A percentile compares a stretch with the other conserved stretches of the same genome.
phyloP scores from a whole-genome alignment of 495 filamentous ascomycete genomes.

The Pseudotulostoma volvatum region DNA sequence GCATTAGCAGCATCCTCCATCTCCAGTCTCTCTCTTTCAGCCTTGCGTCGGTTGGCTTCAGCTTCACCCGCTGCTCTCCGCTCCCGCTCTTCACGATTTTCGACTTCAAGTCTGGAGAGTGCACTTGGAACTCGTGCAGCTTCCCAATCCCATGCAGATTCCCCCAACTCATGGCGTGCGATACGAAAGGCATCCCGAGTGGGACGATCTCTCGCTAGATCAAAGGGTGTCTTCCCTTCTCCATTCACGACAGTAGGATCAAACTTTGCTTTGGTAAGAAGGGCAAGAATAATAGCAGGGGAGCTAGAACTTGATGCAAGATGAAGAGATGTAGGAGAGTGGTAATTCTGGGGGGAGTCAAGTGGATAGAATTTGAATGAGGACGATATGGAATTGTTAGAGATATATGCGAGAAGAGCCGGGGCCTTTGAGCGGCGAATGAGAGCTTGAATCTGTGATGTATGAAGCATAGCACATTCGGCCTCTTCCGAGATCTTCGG shows the following conservation, averaged over 20 bases:
- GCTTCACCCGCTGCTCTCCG: slow-evolving; percentile 37
- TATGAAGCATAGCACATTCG: slow-evolving; percentile 62
- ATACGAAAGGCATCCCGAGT: slow-evolving; percentile 88
- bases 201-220: slow-evolving; percentile 68
- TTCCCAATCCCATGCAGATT: slow-evolving; percentile 65
- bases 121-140: slow-evolving; percentile 51
- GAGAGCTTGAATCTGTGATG: slow-evolving; percentile 69
- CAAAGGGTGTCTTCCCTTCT: slow-evolving; percentile 63
- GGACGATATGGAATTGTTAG: slow-evolving; percentile 47
- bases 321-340: slow-evolving; percentile 75
- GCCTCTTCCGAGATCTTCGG: slow-evolving; percentile 57
- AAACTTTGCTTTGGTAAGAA: slow-evolving; percentile 58
- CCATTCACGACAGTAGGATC: slow-evolving; percentile 54
- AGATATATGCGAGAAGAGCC: slow-evolving; percentile 69
- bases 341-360: slow-evolving; percentile 52
- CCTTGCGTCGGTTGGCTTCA: slow-evolving; percentile 42
- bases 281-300: slow-evolving; percentile 51
- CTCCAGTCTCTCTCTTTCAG: slow-evolving; percentile 46
- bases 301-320: slow-evolving; percentile 66
- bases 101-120: slow-evolving; percentile 50
- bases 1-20: slow-evolving; percentile 44
- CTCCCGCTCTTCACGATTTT: slow-evolving; percentile 45
- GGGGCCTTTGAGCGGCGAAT: slow-evolving; percentile 84
- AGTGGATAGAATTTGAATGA: slow-evolving; percentile 60
- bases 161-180: slow-evolving; percentile 66